Evolutionary conservation across 768 basidiomycete genomes (phyloP).

Genomic region (Mycena venus): DNA sequence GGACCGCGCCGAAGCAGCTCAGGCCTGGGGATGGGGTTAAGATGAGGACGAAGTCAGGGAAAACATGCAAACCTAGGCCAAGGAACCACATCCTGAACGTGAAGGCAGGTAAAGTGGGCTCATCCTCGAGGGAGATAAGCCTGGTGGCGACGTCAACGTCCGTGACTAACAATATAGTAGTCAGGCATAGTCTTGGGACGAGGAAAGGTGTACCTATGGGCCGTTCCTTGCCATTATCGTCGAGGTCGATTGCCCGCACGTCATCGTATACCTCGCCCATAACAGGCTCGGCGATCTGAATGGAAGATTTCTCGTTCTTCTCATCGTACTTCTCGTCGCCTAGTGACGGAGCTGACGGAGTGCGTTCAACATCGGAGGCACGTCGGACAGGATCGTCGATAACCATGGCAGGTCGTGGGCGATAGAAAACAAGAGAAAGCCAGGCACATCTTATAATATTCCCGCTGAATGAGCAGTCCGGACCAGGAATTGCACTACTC

Average conservation of each 20-base stretch:
- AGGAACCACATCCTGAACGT: constrained; percentile 72
- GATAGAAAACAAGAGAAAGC: no score
- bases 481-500: no score
- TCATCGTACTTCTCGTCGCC: constrained; percentile 20
- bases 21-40: constrained; percentile 47
- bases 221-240: constrained; percentile 61
- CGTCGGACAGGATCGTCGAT: constrained; percentile 5
- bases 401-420: no score
- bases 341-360: not conserved
- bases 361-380: not conserved
- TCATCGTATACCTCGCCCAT: constrained; percentile 36
- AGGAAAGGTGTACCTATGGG: constrained; percentile 56
- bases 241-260: constrained; percentile 54
- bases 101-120: constrained; percentile 61
- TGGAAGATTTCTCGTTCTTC: constrained; percentile 17
- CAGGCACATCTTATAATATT: no score
- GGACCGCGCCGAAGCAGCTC: constrained; percentile 68
- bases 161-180: constrained; percentile 48
- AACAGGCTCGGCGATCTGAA: constrained; percentile 17
- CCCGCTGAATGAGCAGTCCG: no score
- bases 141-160: constrained; percentile 61
- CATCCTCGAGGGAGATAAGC: constrained; percentile 67
- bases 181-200: no score
- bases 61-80: constrained; percentile 45
- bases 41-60: not conserved